Evolutionary conservation across 2,329 filamentous ascomycete species (phyloP).

Genomic region (Leptodontidium sp.): DNA sequence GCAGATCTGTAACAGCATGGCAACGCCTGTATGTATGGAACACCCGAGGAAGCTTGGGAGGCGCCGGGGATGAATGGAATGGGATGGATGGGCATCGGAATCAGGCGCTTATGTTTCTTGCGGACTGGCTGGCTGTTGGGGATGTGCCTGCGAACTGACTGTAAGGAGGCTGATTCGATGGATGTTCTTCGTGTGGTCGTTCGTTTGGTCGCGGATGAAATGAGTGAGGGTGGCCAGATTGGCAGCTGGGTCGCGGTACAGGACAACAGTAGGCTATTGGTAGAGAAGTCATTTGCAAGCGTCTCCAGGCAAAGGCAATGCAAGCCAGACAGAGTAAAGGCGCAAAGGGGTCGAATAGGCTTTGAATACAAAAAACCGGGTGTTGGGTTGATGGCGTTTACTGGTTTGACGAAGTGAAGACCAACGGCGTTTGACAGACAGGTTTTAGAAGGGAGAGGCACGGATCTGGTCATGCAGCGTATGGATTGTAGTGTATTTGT

Average conservation of each 20-base stretch:
- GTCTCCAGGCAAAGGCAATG: neutral
- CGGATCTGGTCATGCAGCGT: neutral
- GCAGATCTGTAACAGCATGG: constrained; percentile 50
- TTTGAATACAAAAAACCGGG: neutral
- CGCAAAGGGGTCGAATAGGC: constrained; percentile 1
- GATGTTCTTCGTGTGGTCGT: constrained; percentile 1
- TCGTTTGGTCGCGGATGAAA: neutral
- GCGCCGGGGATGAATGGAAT: constrained; percentile 17
- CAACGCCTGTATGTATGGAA: constrained; percentile 39
- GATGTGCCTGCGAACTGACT: neutral
- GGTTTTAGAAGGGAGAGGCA: neutral
- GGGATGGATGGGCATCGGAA: neutral
- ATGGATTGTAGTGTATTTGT: neutral
- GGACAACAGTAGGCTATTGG: too few relatives aligned
- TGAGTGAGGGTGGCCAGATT: neutral
- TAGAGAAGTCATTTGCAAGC: neutral
- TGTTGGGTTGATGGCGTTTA: constrained; percentile 2
- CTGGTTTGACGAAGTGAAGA: neutral
- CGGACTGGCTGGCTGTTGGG: constrained; percentile 1
- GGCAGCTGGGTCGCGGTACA: neutral
- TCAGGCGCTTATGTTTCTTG: constrained; percentile 18
- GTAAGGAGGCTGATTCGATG: constrained; percentile 4
- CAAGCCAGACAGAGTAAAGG: neutral
- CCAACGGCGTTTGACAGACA: constrained; percentile 1
- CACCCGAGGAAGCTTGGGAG: constrained; percentile 45